A percentile compares a stretch with the other conserved stretches of the same genome.
These are phyloP conservation scores for Tylopilus intermedius DNA, from an alignment of 768 basidiomycete genomes.

Conservation along the genomic window DNA sequence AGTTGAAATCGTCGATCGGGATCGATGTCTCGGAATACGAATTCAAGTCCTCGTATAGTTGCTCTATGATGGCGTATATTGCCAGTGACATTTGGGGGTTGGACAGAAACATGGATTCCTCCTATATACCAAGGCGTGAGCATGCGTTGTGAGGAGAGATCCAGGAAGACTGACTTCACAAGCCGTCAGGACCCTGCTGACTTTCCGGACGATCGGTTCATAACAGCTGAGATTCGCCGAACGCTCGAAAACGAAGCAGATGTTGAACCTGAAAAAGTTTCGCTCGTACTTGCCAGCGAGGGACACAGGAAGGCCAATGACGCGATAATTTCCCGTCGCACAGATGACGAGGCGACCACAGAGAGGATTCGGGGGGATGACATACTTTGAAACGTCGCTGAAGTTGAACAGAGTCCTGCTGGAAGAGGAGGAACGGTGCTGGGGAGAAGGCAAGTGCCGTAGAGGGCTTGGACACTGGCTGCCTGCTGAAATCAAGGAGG, in stretches of 20 bases:
- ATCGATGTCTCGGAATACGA: conserved; percentile 97
- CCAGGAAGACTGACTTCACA: conserved; percentile 67
- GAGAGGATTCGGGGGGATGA: conserved; percentile 82
- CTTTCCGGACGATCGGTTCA: conserved; percentile 93
- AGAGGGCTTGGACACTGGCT: conserved; percentile 42
- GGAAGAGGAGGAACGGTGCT: conserved; percentile 47
- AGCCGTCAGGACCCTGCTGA: conserved; percentile 78
- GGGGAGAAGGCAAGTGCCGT: conserved; percentile 38
- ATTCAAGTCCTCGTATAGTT: conserved; percentile 94
- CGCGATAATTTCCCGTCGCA: conserved; percentile 72
- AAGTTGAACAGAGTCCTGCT: conserved; percentile 75
- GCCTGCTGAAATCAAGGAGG: conserved; percentile 44
- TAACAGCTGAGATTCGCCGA: conserved; percentile 90
- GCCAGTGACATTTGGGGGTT: conserved; percentile 59
- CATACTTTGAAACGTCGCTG: conserved; percentile 86
- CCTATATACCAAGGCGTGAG: conserved; percentile 38
- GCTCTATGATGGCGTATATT: conserved; percentile 84
- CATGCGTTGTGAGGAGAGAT: neutral
- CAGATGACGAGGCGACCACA: conserved; percentile 89
- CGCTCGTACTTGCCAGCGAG: conserved; percentile 73
- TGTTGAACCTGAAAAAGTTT: conserved; percentile 88
- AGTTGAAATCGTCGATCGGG: conserved; percentile 84
- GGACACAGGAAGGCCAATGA: conserved; percentile 89
- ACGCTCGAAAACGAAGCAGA: conserved; percentile 95
- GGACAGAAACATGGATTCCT: conserved; percentile 88